Evolutionary conservation across 345 rosid species (phyloP).

Genomic region (Eucalyptus sp.): DNA sequence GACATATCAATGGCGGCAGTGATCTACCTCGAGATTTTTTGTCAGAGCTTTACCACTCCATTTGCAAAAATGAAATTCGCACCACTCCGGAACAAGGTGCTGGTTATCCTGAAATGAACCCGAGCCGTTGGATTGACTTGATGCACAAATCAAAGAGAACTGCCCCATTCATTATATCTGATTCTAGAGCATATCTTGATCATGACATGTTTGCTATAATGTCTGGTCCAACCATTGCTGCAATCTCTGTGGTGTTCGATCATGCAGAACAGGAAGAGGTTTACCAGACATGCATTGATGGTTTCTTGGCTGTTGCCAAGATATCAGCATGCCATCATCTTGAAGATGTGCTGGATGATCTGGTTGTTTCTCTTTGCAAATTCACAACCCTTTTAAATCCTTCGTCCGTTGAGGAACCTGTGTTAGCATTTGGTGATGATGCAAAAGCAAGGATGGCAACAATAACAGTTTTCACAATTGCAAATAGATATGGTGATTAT

Average conservation of each 20-base stretch:
- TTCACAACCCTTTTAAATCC: constrained; percentile 92
- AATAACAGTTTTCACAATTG: constrained; percentile 91
- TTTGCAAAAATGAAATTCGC: constrained; percentile 96
- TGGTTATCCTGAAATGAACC: constrained; percentile 93
- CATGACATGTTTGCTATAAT: constrained; percentile 98
- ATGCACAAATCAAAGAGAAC: constrained; percentile 95
- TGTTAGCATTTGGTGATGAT: constrained; percentile 93
- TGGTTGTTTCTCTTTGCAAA: constrained; percentile 90
- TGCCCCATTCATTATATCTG: constrained; percentile 68
- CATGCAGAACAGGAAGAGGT: constrained; percentile 96
- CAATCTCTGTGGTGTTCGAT: constrained; percentile 96
- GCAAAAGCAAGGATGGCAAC: constrained; percentile 95
- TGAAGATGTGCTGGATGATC: constrained; percentile 96
- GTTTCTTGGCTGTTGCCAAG: constrained; percentile 93
- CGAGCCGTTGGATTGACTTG: constrained; percentile 99
- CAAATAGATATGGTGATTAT: constrained; percentile 91
- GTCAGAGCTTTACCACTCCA: constrained; percentile 76
- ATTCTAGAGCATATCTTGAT: constrained; percentile 83
- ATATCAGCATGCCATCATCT: constrained; percentile 98
- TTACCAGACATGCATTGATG: constrained; percentile 93
- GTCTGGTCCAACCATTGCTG: constrained; percentile 99
- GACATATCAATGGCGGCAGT: constrained; percentile 87
- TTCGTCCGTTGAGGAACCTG: constrained; percentile 83
- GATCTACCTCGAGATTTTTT: constrained; percentile 87
- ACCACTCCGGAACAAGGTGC: constrained; percentile 92